Evolutionary conservation across 2,329 filamentous ascomycete species (phyloP).

Genomic region (Calonectria montana): DNA sequence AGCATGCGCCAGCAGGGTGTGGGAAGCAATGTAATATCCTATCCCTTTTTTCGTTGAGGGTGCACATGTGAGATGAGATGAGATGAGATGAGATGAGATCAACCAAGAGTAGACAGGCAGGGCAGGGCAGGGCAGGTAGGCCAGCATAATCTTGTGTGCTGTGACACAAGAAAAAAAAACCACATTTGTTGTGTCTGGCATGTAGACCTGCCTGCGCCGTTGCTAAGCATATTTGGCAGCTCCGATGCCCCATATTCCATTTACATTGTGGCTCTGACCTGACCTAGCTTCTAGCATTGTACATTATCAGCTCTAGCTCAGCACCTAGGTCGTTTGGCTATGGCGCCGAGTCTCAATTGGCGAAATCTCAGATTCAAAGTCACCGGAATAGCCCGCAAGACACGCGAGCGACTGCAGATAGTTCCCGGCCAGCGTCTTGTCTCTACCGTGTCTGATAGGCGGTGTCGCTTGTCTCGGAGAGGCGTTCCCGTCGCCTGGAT

Average conservation of each 20-base stretch:
- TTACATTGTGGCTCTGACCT: background rate
- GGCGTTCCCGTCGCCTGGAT: background rate
- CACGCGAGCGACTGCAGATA: background rate
- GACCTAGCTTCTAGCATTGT: background rate
- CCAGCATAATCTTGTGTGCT: background rate
- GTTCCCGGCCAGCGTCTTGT: background rate
- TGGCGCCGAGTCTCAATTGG: background rate
- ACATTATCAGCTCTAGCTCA: background rate
- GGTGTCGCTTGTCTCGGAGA: background rate
- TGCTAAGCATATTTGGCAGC: constrained; percentile 6
- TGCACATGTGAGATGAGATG: background rate
- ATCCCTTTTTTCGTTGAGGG: background rate
- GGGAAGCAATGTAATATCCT: background rate
- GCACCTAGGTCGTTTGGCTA: background rate
- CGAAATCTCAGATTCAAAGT: background rate
- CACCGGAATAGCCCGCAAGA: background rate
- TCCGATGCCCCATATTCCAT: background rate
- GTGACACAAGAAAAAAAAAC: background rate
- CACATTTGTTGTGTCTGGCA: background rate
- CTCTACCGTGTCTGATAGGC: background rate
- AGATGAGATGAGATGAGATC: background rate
- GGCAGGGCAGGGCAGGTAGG: background rate
- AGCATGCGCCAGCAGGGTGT: background rate
- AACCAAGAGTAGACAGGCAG: too few species aligned
- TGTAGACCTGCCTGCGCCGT: background rate